Base-by-base conservation (phyloP, 257 asterid genomes). In the Coffea eugenioides region DNA sequence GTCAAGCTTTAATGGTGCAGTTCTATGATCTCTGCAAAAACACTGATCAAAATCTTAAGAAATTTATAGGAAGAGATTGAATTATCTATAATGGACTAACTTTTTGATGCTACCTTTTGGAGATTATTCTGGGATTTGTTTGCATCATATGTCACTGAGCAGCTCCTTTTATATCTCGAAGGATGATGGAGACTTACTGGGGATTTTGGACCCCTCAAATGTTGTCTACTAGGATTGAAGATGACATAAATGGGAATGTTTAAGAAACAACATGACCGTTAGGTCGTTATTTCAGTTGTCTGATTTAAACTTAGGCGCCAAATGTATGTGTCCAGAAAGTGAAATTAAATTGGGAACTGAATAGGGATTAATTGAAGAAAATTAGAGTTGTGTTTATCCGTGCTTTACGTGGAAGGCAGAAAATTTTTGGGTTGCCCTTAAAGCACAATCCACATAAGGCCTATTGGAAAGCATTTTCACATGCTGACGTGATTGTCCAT, bases 341-440 rank as follows among this genome's bases (percentile, higher is more conserved):
- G 74, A 43, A 36, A 59, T 45, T 61, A 18, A 36, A 34, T 20
- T 11, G 56, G 65, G 61, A 36, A 36, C 0, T 41, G 20, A 43
- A n/a, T 3, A 15, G 11, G 36, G 57, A 15, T 76, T 75, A 16
- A 6, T 5, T 23, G 36, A 13, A 23, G 27, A 45, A 34, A 9
- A 14, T 65, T 71, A 5, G 6, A 34, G 20, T 49, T 56, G 27
- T 27, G 49, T 7, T 78, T n/a, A 1, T 31, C 36, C 77, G 85
- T 86, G 78, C 85, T 84, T 87, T 69, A 77, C 85, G 75, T 84
- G 79, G 7, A 87, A 84, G 90, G 80, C 59, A 87, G 46, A 41
- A 68, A 52, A 25, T 64, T n/a, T 73, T 56, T 81, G 69, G 86
- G 86, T 82, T 85, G 73, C 77, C 84, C 85, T 87, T 84, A 79